Percentiles rank a stretch among this genome's conserved stretches.
phyloP scores from a whole-genome alignment of 2,329 filamentous ascomycete species.

The Rasamsonia emersonii region DNA sequence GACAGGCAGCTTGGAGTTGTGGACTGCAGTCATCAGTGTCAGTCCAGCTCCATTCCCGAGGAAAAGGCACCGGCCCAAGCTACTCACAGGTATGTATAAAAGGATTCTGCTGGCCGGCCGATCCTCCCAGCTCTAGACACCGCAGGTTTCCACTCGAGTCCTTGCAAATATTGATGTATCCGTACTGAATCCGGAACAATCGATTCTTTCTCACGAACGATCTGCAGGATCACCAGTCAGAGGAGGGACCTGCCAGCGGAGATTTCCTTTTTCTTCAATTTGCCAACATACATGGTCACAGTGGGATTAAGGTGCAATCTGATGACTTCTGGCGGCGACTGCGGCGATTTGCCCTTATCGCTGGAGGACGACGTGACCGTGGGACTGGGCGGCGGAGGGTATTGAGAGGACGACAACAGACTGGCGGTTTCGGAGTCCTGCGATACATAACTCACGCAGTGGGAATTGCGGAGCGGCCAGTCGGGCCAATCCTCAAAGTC shows the following conservation, averaged over 20 bases:
- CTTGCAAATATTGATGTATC: slow-evolving; percentile 31
- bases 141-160: slow-evolving; percentile 27
- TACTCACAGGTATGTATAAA: slow-evolving; percentile 32
- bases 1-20: slow-evolving; percentile 29
- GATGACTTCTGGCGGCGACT: slow-evolving; percentile 18
- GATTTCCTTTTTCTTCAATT: not conserved
- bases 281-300: slow-evolving; percentile 26
- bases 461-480: slow-evolving; percentile 20
- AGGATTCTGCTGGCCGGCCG: slow-evolving; percentile 25
- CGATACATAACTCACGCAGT: slow-evolving; percentile 20
- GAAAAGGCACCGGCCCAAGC: not conserved
- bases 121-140: slow-evolving; percentile 30
- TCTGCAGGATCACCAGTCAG: slow-evolving; percentile 12
- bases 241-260: slow-evolving; percentile 1
- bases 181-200: slow-evolving; percentile 32
- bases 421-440: slow-evolving; percentile 24
- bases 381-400: slow-evolving; percentile 20
- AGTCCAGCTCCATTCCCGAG: not conserved
- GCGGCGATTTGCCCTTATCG: slow-evolving; percentile 12
- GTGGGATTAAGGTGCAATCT: slow-evolving; percentile 21
- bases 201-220: slow-evolving; percentile 31
- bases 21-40: slow-evolving; percentile 17
- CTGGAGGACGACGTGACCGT: slow-evolving; percentile 16
- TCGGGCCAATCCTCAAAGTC: slow-evolving; percentile 18
- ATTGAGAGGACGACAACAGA: slow-evolving; percentile 18